These are phyloP conservation scores for Xylaria sp. DNA, from an alignment of 2,329 filamentous ascomycete species.

Conservation along the genomic window DNA sequence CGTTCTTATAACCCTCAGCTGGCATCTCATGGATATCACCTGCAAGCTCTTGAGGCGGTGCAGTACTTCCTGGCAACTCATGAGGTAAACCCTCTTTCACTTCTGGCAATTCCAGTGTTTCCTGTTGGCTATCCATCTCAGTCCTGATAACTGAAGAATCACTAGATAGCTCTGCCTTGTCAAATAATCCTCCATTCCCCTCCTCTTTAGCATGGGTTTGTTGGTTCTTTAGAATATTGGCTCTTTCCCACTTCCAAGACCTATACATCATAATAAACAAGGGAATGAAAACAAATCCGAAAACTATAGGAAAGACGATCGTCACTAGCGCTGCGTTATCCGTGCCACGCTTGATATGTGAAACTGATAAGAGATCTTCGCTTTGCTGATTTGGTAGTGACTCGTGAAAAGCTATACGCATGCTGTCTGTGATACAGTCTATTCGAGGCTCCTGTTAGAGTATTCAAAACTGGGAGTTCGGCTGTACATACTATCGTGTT, in stretches of 20 bases:
- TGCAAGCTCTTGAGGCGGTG: slow-evolving; percentile 26
- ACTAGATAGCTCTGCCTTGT: slow-evolving; percentile 26
- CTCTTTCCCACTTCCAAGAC: slow-evolving; percentile 18
- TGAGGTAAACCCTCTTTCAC: slow-evolving; percentile 21
- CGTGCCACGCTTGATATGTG: neutral
- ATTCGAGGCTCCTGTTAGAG: neutral
- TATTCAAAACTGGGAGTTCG: too few species aligned
- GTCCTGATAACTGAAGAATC: neutral
- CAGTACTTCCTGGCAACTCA: slow-evolving; percentile 14
- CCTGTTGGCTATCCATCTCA: slow-evolving; percentile 14
- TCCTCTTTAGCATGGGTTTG: neutral
- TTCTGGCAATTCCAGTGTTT: slow-evolving; percentile 13
- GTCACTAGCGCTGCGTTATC: neutral
- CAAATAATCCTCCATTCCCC: neutral
- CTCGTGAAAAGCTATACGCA: neutral
- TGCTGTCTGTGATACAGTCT: neutral
- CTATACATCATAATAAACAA: slow-evolving; percentile 11
- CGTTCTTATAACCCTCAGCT: neutral
- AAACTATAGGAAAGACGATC: neutral
- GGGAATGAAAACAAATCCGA: slow-evolving; percentile 13
- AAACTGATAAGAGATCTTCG: neutral
- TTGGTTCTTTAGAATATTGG: neutral
- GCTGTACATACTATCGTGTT: neutral
- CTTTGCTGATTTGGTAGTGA: neutral
- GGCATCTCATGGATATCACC: slow-evolving; percentile 28